A percentile compares a stretch with the other conserved stretches of the same genome.
phyloP scores from a whole-genome alignment of 352 stramenopile genomes.

The Phytopythium sindhum region DNA sequence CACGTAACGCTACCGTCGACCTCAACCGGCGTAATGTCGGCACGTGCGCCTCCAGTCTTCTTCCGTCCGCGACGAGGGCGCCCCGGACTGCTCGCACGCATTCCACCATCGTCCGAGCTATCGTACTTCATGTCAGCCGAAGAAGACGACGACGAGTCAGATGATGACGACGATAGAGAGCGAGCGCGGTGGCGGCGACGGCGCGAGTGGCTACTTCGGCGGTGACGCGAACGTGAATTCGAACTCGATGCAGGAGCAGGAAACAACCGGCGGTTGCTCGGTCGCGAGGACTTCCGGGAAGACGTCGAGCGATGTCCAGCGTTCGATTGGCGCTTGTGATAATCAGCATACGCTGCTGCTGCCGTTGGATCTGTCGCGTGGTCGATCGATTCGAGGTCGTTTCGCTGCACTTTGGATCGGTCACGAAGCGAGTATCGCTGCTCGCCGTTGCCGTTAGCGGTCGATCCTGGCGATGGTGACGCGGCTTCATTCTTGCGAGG shows the following conservation, averaged over 20 bases:
- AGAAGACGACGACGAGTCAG: conserved; percentile 27
- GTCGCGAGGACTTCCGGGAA: conserved; percentile 10
- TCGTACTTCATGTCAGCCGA: conserved; percentile 38
- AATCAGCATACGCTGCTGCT: conserved; percentile 52
- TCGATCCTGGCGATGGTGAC: conserved; percentile 5
- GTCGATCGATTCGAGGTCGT: conserved; percentile 19
- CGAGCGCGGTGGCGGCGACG: conserved; percentile 25
- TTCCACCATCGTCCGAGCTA: conserved; percentile 61
- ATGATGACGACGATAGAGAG: conserved; percentile 54
- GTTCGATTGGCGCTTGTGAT: conserved; percentile 52
- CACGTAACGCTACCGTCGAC: conserved; percentile 83
- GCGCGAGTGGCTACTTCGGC: conserved; percentile 19
- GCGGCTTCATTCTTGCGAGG: conserved; percentile 14
- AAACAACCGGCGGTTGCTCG: conserved; percentile 21
- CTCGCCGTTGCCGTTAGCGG: conserved; percentile 20
- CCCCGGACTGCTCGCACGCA: conserved; percentile 45
- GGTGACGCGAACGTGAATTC: conserved; percentile 15
- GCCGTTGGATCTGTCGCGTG: conserved; percentile 33
- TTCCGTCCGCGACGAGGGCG: conserved; percentile 24
- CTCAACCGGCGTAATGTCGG: conserved; percentile 81
- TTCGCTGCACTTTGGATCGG: conserved; percentile 60
- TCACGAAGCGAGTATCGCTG: conserved; percentile 68
- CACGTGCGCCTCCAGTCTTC: conserved; percentile 35
- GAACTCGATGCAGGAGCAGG: conserved; percentile 15
- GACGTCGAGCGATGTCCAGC: not conserved